phyloP scores from a whole-genome alignment of 805 yeast genomes.

The Hanseniaspora clermontiae region DNA sequence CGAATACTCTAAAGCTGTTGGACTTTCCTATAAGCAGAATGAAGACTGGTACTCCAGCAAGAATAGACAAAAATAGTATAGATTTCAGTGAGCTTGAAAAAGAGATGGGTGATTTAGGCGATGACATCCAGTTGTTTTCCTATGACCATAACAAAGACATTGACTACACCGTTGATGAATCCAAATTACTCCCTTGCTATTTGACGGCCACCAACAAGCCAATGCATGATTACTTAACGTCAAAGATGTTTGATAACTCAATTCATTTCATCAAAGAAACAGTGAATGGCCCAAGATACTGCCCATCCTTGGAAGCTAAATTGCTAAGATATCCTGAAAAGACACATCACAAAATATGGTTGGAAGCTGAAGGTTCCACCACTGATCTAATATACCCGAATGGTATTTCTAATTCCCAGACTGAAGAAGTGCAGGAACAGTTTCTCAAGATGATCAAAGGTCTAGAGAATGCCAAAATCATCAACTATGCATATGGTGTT shows the following conservation, averaged over 20 bases:
- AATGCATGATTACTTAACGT: conserved; percentile 55
- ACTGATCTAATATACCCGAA: conserved; percentile 86
- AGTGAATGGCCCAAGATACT: conserved; percentile 91
- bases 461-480: conserved; percentile 71
- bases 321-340: conserved; percentile 69
- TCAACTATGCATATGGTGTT: conserved; percentile 97
- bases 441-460: conserved; percentile 75
- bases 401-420: conserved; percentile 94
- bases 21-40: conserved; percentile 80
- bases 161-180: conserved; percentile 54
- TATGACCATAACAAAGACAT: conserved; percentile 55
- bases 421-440: conserved; percentile 73
- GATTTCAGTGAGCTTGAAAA: conserved; percentile 49
- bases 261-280: conserved; percentile 78
- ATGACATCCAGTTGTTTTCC: conserved; percentile 62
- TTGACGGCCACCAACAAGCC: conserved; percentile 66
- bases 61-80: conserved; percentile 61
- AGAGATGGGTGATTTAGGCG: conserved; percentile 69
- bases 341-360: conserved; percentile 71
- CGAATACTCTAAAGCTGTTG: conserved; percentile 58
- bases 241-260: conserved; percentile 58
- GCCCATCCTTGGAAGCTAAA: conserved; percentile 93
- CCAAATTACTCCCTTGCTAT: conserved; percentile 54
- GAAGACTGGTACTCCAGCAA: conserved; percentile 95
- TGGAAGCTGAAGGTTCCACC: conserved; percentile 91